Base-by-base conservation (phyloP, 2,329 filamentous ascomycete genomes). In the Aspergillus sclerotialis region DNA sequence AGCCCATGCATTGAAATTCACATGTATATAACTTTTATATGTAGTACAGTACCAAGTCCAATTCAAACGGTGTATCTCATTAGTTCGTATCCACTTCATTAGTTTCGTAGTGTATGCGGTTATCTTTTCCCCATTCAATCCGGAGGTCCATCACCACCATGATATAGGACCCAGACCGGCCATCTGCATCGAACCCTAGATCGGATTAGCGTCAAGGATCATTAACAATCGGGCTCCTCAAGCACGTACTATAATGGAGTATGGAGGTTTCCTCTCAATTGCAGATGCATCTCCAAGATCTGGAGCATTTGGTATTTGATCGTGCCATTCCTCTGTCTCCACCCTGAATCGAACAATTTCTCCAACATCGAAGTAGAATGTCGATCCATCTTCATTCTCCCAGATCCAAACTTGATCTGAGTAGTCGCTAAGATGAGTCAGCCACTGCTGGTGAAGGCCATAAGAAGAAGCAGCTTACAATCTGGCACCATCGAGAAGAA, bases 311-410 rank as follows among this genome's bases (percentile, higher is more conserved):
- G 90, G 82, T 27, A 84, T 80, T 60, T 94, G 83, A 57, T 96
- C 90, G 40, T 87, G 78, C 88, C 92, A 98, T 46, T 85, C 77
- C 64, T 98, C 92, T 32, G 82, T 76, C 48, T 93, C 79, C 26
- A 96, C 80, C 14, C 87, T 76, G 51, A 96, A 84, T 26, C 90
- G 77, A 17, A 94, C 89, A 50, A 83, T 79, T 65, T 96, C 92
- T 53, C 90, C 82, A 50, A 81, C 82, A 60, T 98, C 92, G 60
- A 92, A 94, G 58, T 83, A 94, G 46, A 94, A 77, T 17, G 80
- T 73, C 11, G 80, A 72, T 18, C 76, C 80, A 11, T 87, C 73
- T 16, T 75, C 84, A 7, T 80, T 76, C 18, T 82, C 76, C 85
- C 87, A 96, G 25, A 90, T 76, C 82, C 86, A 96, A 3, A 86